Conservation (phyloP, 371 early-diverging fungal species). For the Rhizomucor pusillus region DNA sequence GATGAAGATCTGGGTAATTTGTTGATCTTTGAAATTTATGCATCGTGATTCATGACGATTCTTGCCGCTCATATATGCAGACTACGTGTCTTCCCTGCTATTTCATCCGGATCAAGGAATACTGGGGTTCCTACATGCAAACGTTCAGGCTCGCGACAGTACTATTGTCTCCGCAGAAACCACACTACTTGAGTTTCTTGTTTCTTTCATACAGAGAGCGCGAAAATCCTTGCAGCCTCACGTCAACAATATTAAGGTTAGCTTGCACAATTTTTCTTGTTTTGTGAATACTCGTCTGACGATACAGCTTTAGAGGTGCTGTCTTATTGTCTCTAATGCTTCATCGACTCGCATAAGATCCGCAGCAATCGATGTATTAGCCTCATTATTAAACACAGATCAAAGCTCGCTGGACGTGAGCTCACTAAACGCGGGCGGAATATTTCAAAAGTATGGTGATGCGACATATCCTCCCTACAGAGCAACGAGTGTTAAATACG, state of each 20-base stretch:
- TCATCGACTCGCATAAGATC: conserved; percentile 10
- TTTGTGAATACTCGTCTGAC: background rate
- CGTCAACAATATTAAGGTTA: conserved; percentile 5
- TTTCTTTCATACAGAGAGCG: conserved; percentile 23
- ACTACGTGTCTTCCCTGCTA: conserved; percentile 34
- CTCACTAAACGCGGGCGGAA: conserved; percentile 57
- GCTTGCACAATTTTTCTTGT: conserved; percentile 13
- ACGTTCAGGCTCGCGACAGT: conserved; percentile 11
- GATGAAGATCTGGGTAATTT: conserved; percentile 34
- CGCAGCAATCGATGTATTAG: conserved; percentile 22
- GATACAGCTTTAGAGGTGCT: conserved; percentile 13
- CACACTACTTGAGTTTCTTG: conserved; percentile 24
- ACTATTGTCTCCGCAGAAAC: conserved; percentile 18
- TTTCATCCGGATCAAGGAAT: conserved; percentile 28
- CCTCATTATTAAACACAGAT: conserved; percentile 14
- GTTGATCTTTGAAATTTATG: background rate
- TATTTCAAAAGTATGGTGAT: conserved; percentile 53
- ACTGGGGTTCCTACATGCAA: conserved; percentile 16
- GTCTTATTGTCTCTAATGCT: conserved; percentile 9
- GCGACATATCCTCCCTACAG: background rate
- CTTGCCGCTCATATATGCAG: conserved; percentile 11
- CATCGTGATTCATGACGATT: background rate
- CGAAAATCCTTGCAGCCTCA: conserved; percentile 24
- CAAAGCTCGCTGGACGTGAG: conserved; percentile 15
- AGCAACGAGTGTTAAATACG: too few species aligned